Conservation (phyloP, 2,329 filamentous ascomycete genomes). For the Trichophyton benhamiae region DNA sequence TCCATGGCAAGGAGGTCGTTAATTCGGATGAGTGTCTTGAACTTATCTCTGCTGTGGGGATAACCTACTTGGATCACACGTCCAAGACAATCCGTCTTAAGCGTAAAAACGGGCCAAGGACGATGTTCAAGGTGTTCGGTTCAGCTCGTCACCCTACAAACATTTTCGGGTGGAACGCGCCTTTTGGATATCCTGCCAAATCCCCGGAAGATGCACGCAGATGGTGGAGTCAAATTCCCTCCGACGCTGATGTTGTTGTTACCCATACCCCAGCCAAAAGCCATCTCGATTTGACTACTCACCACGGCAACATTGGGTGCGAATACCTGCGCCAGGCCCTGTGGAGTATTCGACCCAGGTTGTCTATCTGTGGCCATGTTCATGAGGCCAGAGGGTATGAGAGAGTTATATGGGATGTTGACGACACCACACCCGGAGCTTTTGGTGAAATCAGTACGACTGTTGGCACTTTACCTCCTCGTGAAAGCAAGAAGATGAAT, state of each 20-base stretch:
- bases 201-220: conserved; percentile 25
- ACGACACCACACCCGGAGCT: conserved; percentile 2
- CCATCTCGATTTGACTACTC: conserved; percentile 34
- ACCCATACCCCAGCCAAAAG: conserved; percentile 45
- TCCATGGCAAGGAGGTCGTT: conserved; percentile 37
- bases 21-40: conserved; percentile 34
- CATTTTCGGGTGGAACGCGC: conserved; percentile 33
- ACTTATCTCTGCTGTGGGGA: conserved; percentile 24
- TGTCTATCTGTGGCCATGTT: conserved; percentile 49
- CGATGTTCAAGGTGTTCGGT: conserved; percentile 45
- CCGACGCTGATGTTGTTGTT: conserved; percentile 42
- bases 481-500: conserved; percentile 42
- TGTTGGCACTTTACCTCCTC: conserved; percentile 27
- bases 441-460: conserved; percentile 12
- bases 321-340: conserved; percentile 34
- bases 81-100: conserved; percentile 34
- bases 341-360: conserved; percentile 36
- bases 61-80: conserved; percentile 43
- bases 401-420: conserved; percentile 37
- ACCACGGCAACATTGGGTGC: conserved; percentile 36
- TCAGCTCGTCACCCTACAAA: conserved; percentile 42
- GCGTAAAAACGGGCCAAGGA: conserved; percentile 34
- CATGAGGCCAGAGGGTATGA: conserved; percentile 45
- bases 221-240: conserved; percentile 41
- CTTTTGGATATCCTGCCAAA: conserved; percentile 38